Conservation (phyloP, 345 rosid species). For the Reutealis trisperma region DNA sequence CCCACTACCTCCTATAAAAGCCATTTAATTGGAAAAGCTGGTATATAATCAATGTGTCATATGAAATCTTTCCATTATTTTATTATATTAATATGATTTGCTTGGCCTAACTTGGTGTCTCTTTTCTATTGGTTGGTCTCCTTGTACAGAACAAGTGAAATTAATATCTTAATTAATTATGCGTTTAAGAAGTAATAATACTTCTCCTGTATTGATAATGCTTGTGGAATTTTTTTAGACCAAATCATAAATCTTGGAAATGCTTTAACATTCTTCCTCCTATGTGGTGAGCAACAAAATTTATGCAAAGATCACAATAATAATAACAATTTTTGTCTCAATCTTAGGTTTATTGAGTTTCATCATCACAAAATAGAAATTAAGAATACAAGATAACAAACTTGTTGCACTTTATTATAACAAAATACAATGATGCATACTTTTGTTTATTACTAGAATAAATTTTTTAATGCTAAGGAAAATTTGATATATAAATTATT, state of each 20-base stretch:
- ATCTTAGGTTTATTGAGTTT: not conserved
- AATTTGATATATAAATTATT: not conserved
- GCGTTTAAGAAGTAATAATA: not conserved
- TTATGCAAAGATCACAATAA: not conserved
- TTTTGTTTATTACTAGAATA: not conserved
- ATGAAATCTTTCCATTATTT: too few species aligned
- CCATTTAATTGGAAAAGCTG: too few species aligned
- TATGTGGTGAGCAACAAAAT: not conserved
- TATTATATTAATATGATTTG: not conserved
- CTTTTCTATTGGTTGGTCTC: conserved; percentile 24
- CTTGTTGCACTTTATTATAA: not conserved
- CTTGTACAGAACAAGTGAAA: conserved; percentile 9
- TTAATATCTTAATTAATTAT: not conserved
- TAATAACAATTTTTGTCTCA: not conserved
- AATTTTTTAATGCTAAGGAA: not conserved
- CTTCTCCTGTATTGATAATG: conserved; percentile 8
- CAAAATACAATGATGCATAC: not conserved
- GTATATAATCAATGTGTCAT: too few species aligned
- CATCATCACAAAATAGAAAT: conserved; percentile 14
- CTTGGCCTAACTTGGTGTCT: conserved; percentile 15
- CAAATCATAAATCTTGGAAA: not conserved
- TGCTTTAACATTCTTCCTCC: conserved; percentile 3
- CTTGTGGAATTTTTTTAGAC: not conserved
- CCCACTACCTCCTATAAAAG: not conserved
- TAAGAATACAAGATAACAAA: not conserved